Percentiles rank a stretch among this genome's conserved stretches.
These are phyloP conservation scores for Leccinum olivaceoglutinosum DNA, from an alignment of 1,284 basidiomycete species.

Conservation along the genomic window DNA sequence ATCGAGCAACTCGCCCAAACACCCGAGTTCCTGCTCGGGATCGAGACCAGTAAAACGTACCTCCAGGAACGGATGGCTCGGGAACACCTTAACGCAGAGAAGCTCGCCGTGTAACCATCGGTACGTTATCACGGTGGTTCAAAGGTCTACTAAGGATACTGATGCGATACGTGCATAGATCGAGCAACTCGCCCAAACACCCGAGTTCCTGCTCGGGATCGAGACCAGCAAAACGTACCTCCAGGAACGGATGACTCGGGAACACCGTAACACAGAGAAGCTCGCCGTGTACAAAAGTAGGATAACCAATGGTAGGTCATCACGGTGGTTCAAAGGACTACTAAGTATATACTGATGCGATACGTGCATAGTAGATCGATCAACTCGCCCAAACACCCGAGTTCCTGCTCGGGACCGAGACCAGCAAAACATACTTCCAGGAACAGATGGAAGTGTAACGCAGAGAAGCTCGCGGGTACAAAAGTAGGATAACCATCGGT, in stretches of 20 bases:
- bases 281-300: constrained; percentile 60
- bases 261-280: constrained; percentile 75
- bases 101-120: constrained; percentile 66
- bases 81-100: constrained; percentile 77
- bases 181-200: constrained; percentile 63
- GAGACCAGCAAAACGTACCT: constrained; percentile 80
- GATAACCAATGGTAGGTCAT: too few species aligned
- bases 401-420: too few species aligned
- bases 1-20: constrained; percentile 62
- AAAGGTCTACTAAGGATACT: constrained; percentile 1
- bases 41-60: constrained; percentile 78
- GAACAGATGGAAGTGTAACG: too few species aligned
- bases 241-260: constrained; percentile 59
- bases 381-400: too few species aligned
- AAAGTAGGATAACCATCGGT: too few species aligned
- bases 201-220: constrained; percentile 69
- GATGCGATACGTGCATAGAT: constrained; percentile 34
- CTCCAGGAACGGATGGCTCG: constrained; percentile 61
- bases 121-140: too few species aligned
- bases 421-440: too few species aligned
- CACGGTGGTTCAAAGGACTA: too few species aligned
- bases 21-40: constrained; percentile 67
- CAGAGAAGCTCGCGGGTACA: too few species aligned
- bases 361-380: too few species aligned
- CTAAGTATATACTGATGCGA: too few species aligned